A percentile compares a stretch with the other conserved stretches of the same genome.
Evolutionary conservation across 148 eudicot genomes (phyloP).

Genomic region (Rhododendron kiyosumense): DNA sequence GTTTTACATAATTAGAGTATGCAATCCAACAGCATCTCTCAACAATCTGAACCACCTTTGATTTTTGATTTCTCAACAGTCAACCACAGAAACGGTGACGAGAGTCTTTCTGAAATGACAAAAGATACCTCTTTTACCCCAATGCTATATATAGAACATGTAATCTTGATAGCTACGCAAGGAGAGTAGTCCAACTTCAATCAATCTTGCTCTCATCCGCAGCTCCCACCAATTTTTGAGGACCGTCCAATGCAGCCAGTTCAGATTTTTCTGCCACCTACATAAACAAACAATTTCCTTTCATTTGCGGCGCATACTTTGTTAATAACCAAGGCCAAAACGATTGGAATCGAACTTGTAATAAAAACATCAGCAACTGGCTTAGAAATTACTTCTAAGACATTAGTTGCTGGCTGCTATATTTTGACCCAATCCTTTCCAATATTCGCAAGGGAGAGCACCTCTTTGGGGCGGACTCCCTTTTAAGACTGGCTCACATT

Average conservation of each 20-base stretch:
- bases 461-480: too few species aligned
- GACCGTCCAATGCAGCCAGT: neutral
- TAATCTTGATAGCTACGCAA: neutral
- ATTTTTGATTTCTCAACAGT: neutral
- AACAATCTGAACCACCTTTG: neutral
- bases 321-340: neutral
- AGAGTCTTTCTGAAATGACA: neutral
- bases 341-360: neutral
- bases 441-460: too few species aligned
- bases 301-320: neutral
- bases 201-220: conserved; percentile 19
- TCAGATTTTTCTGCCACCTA: conserved; percentile 17
- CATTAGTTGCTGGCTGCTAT: neutral
- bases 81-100: neutral
- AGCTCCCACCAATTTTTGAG: conserved; percentile 4
- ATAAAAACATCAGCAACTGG: neutral
- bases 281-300: neutral
- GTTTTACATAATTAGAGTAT: neutral
- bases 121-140: neutral
- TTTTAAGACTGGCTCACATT: too few species aligned
- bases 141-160: neutral
- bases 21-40: neutral
- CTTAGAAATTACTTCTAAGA: neutral
- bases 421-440: neutral
- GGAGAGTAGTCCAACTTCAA: neutral